Base-by-base conservation (phyloP, 106 monocot genomes). In the Ottelia alismoides region DNA sequence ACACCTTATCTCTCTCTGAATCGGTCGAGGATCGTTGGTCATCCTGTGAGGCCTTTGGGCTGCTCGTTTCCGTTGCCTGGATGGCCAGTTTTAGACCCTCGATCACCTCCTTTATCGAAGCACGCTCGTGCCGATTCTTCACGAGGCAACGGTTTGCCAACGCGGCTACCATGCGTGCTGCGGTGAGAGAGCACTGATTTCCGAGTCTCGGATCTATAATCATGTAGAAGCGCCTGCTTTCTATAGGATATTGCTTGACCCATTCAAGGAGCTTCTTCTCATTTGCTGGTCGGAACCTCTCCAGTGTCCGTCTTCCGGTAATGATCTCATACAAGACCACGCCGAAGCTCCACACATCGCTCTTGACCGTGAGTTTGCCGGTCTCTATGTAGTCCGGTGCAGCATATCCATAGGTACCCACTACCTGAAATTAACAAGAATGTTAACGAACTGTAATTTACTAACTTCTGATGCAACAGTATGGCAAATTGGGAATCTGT, bases 301-400 rank as follows among this genome's bases (percentile, higher is more conserved):
- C 86, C 51, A 78, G 52, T 1, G 77, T 67, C 20, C 61, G 49
- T 31, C 77, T 55, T 1, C 86, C 86, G 0, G 86, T 81, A 2
- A 87, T 64, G 11, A 87, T 70, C 68, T 87, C 86, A 29, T 71
- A 81, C 2, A 81, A 58, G 24, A 87, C 81, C 1, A 87, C 86
- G 1, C 86, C 86, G 55, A 87, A 87, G 28, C 74, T 81, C 80
- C 80, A 87, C 9, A 87, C 81, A 23, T 87, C 86, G 40, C 81
- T 87, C 26, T 81, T 87, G 14, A 53, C 53, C 1, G 86, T 87
- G 9, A 87, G 74, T 47, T 78, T 81, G 31, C 86, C 86, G 1
- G 81, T 87, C 30, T 81, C 78, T 5, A 87, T 49, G 31, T 87
- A 87, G 22, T 87, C 86, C 1, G 86, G 86, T 11, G 81, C 86